Percentiles rank a stretch among this genome's conserved stretches.
Conservation (phyloP, 23 red algal genomes). For the Gracilaria gracilis region DNA sequence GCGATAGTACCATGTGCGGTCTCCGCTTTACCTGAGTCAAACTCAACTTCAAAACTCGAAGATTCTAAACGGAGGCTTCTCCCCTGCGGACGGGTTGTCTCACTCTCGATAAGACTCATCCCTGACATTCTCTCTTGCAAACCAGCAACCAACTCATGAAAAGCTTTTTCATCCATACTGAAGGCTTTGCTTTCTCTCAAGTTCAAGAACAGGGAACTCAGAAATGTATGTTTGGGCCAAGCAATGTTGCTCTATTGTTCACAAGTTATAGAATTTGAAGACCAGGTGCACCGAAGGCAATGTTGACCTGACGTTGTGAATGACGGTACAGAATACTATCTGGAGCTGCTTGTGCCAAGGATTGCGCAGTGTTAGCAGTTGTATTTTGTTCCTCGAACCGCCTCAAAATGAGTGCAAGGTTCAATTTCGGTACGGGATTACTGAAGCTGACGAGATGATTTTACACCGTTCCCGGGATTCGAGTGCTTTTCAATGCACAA, state of each 20-base stretch:
- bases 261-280: neutral
- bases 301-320: neutral
- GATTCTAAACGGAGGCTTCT: neutral
- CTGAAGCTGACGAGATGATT: neutral
- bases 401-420: neutral
- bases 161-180: neutral
- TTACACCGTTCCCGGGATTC: neutral
- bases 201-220: neutral
- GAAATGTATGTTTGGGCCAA: neutral
- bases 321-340: too few species aligned
- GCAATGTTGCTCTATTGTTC: neutral
- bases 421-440: neutral
- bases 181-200: neutral
- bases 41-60: neutral
- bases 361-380: neutral
- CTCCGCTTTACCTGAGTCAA: neutral
- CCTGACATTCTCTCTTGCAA: neutral
- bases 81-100: neutral
- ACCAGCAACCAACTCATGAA: neutral
- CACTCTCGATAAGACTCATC: neutral
- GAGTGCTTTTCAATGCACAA: neutral
- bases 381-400: neutral
- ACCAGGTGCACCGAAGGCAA: too few species aligned
- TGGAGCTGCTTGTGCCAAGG: neutral
- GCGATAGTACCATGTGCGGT: neutral